phyloP scores from a whole-genome alignment of 306 rosid species.

The Gleditsia sinensis region DNA sequence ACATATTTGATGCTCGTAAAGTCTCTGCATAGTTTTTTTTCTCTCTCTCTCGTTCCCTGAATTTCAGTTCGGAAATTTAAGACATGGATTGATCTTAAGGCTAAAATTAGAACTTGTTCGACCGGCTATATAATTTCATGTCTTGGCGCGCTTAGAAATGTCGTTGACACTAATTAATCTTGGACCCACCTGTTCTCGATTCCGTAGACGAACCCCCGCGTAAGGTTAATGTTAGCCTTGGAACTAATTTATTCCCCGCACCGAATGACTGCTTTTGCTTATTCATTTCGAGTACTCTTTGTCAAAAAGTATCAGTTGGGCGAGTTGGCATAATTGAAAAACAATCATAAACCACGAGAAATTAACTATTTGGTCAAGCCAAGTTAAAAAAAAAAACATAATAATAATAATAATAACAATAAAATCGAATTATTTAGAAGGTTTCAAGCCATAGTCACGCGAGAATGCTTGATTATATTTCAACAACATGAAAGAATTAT shows the following conservation, averaged over 20 bases:
- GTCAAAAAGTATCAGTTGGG: constrained; percentile 52
- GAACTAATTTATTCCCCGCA: constrained; percentile 58
- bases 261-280: constrained; percentile 42
- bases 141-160: constrained; percentile 38
- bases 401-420: constrained; percentile 29
- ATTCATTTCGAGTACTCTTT: constrained; percentile 43
- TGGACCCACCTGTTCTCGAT: constrained; percentile 58
- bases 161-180: constrained; percentile 36
- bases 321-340: constrained; percentile 36
- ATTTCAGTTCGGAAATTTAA: neutral
- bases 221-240: constrained; percentile 52
- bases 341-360: constrained; percentile 35
- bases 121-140: constrained; percentile 31
- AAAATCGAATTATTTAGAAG: constrained; percentile 26
- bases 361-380: constrained; percentile 36
- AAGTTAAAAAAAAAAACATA: constrained; percentile 33
- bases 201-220: constrained; percentile 38
- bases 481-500: constrained; percentile 28
- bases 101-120: constrained; percentile 11
- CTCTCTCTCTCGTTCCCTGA: neutral
- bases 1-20: constrained; percentile 25
- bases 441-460: constrained; percentile 34
- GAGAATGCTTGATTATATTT: constrained; percentile 29
- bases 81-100: constrained; percentile 25
- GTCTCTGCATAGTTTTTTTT: constrained; percentile 1